phyloP scores from a whole-genome alignment of 2,329 filamentous ascomycete genomes.

The Myrmaecium sp. region DNA sequence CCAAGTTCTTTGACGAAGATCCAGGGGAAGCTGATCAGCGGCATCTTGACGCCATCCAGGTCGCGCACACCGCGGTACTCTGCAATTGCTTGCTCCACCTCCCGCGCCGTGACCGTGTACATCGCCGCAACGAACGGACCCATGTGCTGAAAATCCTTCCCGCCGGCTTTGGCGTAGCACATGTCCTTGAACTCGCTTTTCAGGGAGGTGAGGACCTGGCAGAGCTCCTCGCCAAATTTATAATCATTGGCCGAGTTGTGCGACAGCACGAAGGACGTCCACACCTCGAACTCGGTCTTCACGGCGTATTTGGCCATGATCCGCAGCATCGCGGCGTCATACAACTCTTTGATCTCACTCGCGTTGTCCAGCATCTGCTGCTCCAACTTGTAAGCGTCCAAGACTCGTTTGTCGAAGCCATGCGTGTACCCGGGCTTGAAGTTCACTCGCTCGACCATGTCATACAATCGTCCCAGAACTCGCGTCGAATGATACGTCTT shows the following conservation, averaged over 20 bases:
- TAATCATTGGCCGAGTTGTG: conserved; percentile 65
- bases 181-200: conserved; percentile 51
- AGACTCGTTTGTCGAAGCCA: conserved; percentile 60
- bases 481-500: conserved; percentile 48
- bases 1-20: conserved; percentile 60
- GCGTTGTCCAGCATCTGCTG: conserved; percentile 41
- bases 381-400: conserved; percentile 42
- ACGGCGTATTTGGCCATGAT: conserved; percentile 78
- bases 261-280: conserved; percentile 66
- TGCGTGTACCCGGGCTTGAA: conserved; percentile 58
- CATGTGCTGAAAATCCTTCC: conserved; percentile 39
- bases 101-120: conserved; percentile 65
- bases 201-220: conserved; percentile 46
- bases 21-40: conserved; percentile 90
- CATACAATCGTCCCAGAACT: conserved; percentile 68
- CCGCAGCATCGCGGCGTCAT: conserved; percentile 60
- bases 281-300: conserved; percentile 78
- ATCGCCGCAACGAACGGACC: conserved; percentile 68
- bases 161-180: conserved; percentile 49
- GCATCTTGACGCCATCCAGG: conserved; percentile 46
- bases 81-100: conserved; percentile 43
- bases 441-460: conserved; percentile 50
- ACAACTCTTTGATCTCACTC: conserved; percentile 51
- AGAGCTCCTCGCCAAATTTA: conserved; percentile 73
- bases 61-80: conserved; percentile 27